Conservation (phyloP, 768 basidiomycete species). For the Russula sp. region DNA sequence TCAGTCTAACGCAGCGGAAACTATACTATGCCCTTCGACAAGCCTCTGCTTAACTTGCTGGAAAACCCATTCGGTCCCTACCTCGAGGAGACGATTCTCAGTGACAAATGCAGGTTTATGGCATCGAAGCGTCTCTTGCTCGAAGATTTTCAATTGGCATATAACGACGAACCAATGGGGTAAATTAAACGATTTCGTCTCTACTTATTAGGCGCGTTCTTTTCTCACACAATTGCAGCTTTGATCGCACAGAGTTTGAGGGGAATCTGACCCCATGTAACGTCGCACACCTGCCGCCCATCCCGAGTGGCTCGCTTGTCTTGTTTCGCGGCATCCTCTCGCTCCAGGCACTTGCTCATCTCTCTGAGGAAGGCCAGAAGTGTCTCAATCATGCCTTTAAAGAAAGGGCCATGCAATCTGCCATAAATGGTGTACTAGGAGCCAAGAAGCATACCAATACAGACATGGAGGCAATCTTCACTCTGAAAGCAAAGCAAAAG, state of each 20-base stretch:
- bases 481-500: slow-evolving; percentile 12
- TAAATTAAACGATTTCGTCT: not conserved
- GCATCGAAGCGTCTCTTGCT: slow-evolving; percentile 12
- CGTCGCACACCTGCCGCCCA: not conserved
- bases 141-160: slow-evolving; percentile 17
- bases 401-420: slow-evolving; percentile 38
- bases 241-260: slow-evolving; percentile 23
- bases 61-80: slow-evolving; percentile 38
- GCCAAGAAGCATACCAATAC: slow-evolving; percentile 22
- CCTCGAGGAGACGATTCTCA: slow-evolving; percentile 35
- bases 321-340: slow-evolving; percentile 52
- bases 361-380: slow-evolving; percentile 46
- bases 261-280: not conserved
- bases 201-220: not conserved
- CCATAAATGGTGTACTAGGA: slow-evolving; percentile 29
- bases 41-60: slow-evolving; percentile 19
- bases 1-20: not conserved
- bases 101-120: slow-evolving; percentile 25
- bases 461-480: not conserved
- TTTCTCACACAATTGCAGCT: slow-evolving; percentile 8
- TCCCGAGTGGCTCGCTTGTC: slow-evolving; percentile 33
- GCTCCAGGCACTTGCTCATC: slow-evolving; percentile 47
- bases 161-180: slow-evolving; percentile 19
- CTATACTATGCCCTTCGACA: not conserved
- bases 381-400: slow-evolving; percentile 47